phyloP scores from a whole-genome alignment of 257 asterid genomes.

The Forsythia suspensa region DNA sequence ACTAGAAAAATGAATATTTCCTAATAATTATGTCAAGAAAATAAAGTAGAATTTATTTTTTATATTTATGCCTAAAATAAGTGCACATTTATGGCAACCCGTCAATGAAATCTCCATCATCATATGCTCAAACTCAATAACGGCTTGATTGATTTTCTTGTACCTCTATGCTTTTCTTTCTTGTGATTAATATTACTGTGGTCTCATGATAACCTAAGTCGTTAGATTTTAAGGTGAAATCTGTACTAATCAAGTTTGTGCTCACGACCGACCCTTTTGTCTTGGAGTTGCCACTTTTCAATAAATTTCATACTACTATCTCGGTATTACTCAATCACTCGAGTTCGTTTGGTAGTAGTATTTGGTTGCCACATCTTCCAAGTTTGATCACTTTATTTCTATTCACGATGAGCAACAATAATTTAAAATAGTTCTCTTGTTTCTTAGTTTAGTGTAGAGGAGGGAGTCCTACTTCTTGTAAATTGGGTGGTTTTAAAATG shows the following conservation, averaged over 20 bases:
- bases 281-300: background rate
- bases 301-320: background rate
- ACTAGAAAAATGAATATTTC: background rate
- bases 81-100: background rate
- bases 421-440: slow-evolving; percentile 25
- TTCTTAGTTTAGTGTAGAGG: slow-evolving; percentile 38
- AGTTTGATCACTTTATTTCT: background rate
- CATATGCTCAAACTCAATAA: background rate
- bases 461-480: slow-evolving; percentile 41
- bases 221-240: background rate
- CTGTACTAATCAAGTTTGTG: background rate
- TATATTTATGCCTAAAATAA: background rate
- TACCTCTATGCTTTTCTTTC: background rate
- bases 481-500: slow-evolving; percentile 34
- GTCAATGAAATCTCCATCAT: background rate
- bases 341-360: background rate
- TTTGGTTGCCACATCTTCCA: background rate
- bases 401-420: slow-evolving; percentile 33
- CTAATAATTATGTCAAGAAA: background rate
- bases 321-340: background rate
- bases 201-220: background rate
- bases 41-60: background rate
- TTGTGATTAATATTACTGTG: background rate
- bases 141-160: background rate
- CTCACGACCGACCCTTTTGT: background rate